Evolutionary conservation across 352 stramenopile species (phyloP).

Genomic region (Globisporangium cylindrosporum): DNA sequence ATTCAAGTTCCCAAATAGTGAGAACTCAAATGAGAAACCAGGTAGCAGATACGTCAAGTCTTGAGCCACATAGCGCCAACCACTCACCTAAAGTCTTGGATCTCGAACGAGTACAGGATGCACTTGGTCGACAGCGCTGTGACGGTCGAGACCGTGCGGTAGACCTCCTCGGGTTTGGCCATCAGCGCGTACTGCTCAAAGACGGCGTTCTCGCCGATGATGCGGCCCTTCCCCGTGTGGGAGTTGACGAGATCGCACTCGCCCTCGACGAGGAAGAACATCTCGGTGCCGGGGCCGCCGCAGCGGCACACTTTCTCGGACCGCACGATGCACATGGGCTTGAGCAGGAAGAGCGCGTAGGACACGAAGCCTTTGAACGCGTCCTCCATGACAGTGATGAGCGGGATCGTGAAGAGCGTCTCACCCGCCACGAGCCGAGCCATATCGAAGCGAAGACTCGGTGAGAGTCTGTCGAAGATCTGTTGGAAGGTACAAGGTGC

Average conservation of each 20-base stretch:
- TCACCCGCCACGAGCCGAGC: constrained; percentile 73
- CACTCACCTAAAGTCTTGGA: constrained; percentile 74
- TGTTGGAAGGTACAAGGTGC: constrained; percentile 13
- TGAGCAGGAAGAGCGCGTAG: constrained; percentile 80
- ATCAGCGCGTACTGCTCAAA: constrained; percentile 87
- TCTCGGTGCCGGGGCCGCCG: constrained; percentile 67
- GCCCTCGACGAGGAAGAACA: constrained; percentile 84
- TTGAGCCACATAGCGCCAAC: background rate
- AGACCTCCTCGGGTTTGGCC: constrained; percentile 61
- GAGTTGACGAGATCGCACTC: constrained; percentile 82
- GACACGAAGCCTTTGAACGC: constrained; percentile 89
- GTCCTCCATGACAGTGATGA: constrained; percentile 86
- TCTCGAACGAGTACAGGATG: constrained; percentile 77
- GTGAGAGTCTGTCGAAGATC: constrained; percentile 81
- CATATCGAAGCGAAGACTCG: constrained; percentile 78
- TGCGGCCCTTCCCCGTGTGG: constrained; percentile 43
- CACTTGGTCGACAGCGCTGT: constrained; percentile 69
- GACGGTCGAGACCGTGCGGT: constrained; percentile 68
- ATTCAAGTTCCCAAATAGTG: background rate
- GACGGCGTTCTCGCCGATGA: constrained; percentile 67
- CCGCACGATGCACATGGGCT: constrained; percentile 64
- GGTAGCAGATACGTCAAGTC: background rate
- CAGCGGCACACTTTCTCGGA: constrained; percentile 76
- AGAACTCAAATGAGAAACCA: background rate
- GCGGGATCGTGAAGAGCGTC: constrained; percentile 72